Conservation (phyloP, 352 stramenopile genomes). For the Pythium dissotocum region DNA sequence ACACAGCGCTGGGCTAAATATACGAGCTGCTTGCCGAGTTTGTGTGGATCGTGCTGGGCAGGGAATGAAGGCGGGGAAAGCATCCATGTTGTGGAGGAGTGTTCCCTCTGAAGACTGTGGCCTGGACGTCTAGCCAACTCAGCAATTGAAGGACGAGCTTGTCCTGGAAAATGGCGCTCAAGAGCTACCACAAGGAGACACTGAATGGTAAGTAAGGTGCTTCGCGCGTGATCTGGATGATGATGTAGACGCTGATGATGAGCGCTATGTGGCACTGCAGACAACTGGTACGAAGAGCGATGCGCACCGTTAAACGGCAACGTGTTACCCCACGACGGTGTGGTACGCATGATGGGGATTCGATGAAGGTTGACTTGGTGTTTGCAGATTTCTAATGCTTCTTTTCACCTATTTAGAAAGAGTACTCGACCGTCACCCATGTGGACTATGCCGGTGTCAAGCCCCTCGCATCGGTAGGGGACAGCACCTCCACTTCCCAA, state of each 20-base stretch:
- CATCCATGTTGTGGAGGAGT: not conserved
- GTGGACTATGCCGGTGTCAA: conserved; percentile 52
- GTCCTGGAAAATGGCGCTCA: conserved; percentile 53
- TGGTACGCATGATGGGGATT: conserved; percentile 33
- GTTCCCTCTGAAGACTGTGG: not conserved
- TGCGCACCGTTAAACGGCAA: conserved; percentile 53
- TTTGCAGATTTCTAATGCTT: not conserved
- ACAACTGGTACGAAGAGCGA: conserved; percentile 87
- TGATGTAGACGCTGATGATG: not conserved
- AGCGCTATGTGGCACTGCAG: conserved; percentile 24
- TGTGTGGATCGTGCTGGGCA: not conserved
- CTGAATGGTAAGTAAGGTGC: conserved; percentile 46
- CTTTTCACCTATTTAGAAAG: conserved; percentile 39
- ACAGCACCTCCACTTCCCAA: not conserved
- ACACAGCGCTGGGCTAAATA: not conserved
- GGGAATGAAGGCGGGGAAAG: not conserved
- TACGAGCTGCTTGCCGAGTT: not conserved
- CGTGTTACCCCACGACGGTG: conserved; percentile 56
- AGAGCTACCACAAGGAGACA: conserved; percentile 80
- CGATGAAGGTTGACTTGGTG: not conserved
- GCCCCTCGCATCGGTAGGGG: conserved; percentile 35
- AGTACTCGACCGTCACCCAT: conserved; percentile 57
- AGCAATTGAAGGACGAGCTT: not conserved
- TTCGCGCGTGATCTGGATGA: not conserved
- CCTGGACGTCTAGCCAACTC: not conserved